Conservation (phyloP, 345 rosid species). For the Trapa bicornis region DNA sequence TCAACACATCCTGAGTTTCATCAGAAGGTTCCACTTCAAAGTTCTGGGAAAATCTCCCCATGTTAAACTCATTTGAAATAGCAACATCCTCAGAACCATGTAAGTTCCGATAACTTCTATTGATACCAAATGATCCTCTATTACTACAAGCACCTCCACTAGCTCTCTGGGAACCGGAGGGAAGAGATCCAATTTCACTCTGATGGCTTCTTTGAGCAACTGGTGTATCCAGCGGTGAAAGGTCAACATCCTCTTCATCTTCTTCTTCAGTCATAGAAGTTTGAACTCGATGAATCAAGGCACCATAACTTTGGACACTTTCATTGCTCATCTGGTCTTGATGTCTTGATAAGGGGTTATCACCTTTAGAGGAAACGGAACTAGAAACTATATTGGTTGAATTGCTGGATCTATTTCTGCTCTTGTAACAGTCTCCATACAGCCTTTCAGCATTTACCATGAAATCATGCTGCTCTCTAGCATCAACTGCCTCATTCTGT, state of each 20-base stretch:
- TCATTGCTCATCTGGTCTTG: conserved; percentile 4
- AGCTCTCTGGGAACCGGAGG: conserved; percentile 21
- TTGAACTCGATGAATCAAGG: conserved; percentile 1
- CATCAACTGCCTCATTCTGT: conserved; percentile 14
- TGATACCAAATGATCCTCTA: conserved; percentile 10
- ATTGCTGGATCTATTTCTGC: neutral
- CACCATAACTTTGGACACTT: neutral
- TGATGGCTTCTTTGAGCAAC: conserved; percentile 13
- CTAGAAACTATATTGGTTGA: neutral
- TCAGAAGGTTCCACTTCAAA: conserved; percentile 18
- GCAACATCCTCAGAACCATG: conserved; percentile 19
- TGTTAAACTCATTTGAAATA: conserved; percentile 18
- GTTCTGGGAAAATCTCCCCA: conserved; percentile 26
- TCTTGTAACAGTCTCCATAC: neutral
- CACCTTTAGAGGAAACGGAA: conserved; percentile 3
- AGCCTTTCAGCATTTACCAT: conserved; percentile 3
- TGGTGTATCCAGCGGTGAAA: conserved; percentile 15
- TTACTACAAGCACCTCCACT: conserved; percentile 17
- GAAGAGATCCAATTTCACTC: conserved; percentile 13
- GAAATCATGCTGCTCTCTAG: conserved; percentile 10
- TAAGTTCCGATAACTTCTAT: conserved; percentile 36
- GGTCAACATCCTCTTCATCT: conserved; percentile 15
- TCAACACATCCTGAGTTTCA: conserved; percentile 3
- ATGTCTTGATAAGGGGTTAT: conserved; percentile 2
- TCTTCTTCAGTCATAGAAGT: conserved; percentile 9